These are phyloP conservation scores for Populus hybrid DNA, from an alignment of 441 rosid species.

Conservation along the genomic window DNA sequence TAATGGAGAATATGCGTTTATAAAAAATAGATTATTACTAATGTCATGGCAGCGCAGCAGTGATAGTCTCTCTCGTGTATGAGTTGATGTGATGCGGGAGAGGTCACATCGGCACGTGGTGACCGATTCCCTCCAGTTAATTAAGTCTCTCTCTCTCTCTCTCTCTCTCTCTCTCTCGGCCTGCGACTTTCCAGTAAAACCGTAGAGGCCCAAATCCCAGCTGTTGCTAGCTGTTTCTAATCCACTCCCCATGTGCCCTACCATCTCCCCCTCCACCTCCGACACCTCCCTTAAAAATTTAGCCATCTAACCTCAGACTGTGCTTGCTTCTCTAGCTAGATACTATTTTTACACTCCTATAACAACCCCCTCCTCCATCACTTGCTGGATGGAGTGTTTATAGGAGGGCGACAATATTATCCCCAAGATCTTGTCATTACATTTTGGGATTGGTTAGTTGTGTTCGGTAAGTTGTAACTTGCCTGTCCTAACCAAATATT, in stretches of 20 bases:
- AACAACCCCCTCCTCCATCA: background rate
- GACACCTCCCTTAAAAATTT: background rate
- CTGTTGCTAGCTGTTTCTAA: slow-evolving; percentile 74
- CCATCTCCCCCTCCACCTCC: slow-evolving; percentile 36
- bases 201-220: slow-evolving; percentile 51
- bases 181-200: slow-evolving; percentile 65
- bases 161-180: slow-evolving; percentile 13
- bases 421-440: background rate
- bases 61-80: background rate
- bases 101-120: slow-evolving; percentile 59
- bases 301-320: background rate
- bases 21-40: background rate
- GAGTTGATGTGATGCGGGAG: background rate
- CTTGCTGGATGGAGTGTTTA: background rate
- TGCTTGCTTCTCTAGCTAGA: background rate
- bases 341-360: background rate
- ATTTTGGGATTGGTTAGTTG: slow-evolving; percentile 5
- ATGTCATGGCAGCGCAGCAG: background rate
- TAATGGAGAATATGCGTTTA: background rate
- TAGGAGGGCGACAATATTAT: background rate
- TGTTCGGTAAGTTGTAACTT: background rate
- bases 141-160: slow-evolving; percentile 11
- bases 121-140: slow-evolving; percentile 41
- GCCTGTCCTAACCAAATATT: background rate
- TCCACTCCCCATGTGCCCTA: slow-evolving; percentile 45